Base-by-base conservation (phyloP, 2,329 filamentous ascomycete species). In the Dendryphion nanum region DNA sequence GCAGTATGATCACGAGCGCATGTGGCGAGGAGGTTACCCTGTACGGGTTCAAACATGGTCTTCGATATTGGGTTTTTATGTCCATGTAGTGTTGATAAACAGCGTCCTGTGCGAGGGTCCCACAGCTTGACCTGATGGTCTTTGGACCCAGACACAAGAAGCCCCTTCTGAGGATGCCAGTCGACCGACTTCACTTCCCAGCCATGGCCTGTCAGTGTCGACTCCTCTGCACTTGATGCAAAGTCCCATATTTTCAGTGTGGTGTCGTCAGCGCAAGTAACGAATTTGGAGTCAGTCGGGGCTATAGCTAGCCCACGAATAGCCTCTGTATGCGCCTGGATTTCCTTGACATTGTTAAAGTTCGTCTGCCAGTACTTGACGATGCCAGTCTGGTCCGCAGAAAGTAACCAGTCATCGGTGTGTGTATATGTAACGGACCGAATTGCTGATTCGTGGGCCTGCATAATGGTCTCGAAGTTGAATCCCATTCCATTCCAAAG, bases 341-440 rank as follows among this genome's bases (percentile, higher is more conserved):
- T 88, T 37, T 88, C 90, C 66, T 97, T 89, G 42, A 97, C 89
- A 57, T 97, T 96, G 75, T 98, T 97, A 72, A 98, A 96, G 65
- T 97, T 98, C 20, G 91, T 89, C 66, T 96, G 89, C 88, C 91
- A 97, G 70, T 98, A 98, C 71, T 97, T 97, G 68, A 98, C 85
- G 46, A 93, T 79, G 40, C 93, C 93, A 53, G 93, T 89, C 65
- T 97, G 90, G 61, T 97, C 93, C 37, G 88, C 90, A 6, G 93
- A 97, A 37, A 98, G 80, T 10, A 98, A 76, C 91, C 93, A 98
- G 69, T 98, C 93, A 61, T 95, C 88, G 55, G 86, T 94, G 67
- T 97, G 88, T 2, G 93, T 95, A 73, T 95, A 98, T 48, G 82
- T 81, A 31, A 90, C 75, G 7, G 86, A 83, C 52, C 89, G 81